Percentiles rank a stretch among this genome's conserved stretches.
These are phyloP conservation scores for Rubia peregrina DNA, from an alignment of 305 asterid species.

Conservation along the genomic window DNA sequence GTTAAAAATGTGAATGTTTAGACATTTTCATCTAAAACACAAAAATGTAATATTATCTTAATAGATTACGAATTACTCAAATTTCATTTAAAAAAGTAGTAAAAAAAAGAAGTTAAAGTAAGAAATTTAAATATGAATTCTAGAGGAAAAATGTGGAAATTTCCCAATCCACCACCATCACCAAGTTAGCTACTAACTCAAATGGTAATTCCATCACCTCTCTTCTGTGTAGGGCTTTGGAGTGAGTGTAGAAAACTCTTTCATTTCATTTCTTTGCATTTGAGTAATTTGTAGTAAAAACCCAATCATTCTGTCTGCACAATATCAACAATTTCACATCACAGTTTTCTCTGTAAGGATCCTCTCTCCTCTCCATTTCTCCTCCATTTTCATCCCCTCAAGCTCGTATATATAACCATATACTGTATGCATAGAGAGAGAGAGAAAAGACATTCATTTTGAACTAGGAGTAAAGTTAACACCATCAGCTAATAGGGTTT, in stretches of 20 bases:
- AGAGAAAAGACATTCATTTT: conserved; percentile 21
- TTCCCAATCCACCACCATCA: background rate
- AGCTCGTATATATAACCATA: background rate
- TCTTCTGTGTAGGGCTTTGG: conserved; percentile 4
- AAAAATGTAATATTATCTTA: too few species aligned
- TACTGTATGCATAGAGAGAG: background rate
- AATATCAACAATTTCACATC: conserved; percentile 4
- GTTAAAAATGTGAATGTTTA: too few species aligned
- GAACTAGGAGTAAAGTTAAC: conserved; percentile 30
- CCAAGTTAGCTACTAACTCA: background rate
- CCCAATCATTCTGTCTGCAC: conserved; percentile 23
- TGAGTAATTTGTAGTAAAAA: conserved; percentile 8
- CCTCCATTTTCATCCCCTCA: conserved; percentile 7
- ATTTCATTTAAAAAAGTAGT: too few species aligned
- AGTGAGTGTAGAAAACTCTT: conserved; percentile 7
- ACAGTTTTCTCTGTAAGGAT: background rate
- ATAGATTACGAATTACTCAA: too few species aligned
- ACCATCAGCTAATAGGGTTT: conserved; percentile 21
- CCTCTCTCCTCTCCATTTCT: background rate
- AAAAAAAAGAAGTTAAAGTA: too few species aligned
- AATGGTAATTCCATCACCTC: background rate
- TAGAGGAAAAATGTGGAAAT: too few species aligned
- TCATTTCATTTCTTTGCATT: background rate
- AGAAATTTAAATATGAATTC: too few species aligned
- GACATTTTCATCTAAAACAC: too few species aligned